A percentile compares a stretch with the other conserved stretches of the same genome.
Conservation (phyloP, 345 rosid species). For the Dipteronia dyeriana region DNA sequence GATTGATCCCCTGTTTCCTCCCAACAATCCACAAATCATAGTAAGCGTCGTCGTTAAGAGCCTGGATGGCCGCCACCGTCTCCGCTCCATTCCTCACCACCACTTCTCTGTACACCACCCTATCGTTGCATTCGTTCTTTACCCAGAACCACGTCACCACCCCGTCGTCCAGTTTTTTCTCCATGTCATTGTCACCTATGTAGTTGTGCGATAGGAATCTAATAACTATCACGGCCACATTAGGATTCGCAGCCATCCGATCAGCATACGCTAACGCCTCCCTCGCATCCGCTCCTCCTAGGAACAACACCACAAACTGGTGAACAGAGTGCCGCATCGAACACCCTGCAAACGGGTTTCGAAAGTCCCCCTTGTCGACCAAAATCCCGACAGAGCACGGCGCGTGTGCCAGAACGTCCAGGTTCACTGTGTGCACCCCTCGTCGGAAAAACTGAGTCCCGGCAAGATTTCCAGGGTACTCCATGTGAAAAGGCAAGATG, state of each 20-base stretch:
- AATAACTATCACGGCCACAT: conserved; percentile 45
- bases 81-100: conserved; percentile 71
- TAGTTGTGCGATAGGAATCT: conserved; percentile 54
- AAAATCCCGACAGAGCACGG: conserved; percentile 82
- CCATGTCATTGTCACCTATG: conserved; percentile 59
- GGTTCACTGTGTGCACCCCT: conserved; percentile 32
- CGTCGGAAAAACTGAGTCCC: conserved; percentile 33
- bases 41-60: conserved; percentile 39
- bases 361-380: conserved; percentile 44
- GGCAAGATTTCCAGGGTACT: conserved; percentile 24
- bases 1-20: conserved; percentile 61
- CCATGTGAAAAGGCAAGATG: conserved; percentile 53
- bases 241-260: conserved; percentile 47
- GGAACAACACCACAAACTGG: conserved; percentile 47
- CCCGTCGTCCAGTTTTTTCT: conserved; percentile 78
- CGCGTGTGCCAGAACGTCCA: conserved; percentile 51
- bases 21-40: conserved; percentile 80
- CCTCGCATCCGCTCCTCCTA: conserved; percentile 81
- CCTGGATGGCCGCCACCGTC: conserved; percentile 58
- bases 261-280: conserved; percentile 69
- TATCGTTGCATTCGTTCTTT: conserved; percentile 54
- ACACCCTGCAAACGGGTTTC: conserved; percentile 22
- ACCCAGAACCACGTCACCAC: conserved; percentile 78
- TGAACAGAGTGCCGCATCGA: conserved; percentile 9
- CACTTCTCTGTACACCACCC: conserved; percentile 61